phyloP scores from a whole-genome alignment of 1,284 basidiomycete species.

The Taiwanofungus camphoratus region DNA sequence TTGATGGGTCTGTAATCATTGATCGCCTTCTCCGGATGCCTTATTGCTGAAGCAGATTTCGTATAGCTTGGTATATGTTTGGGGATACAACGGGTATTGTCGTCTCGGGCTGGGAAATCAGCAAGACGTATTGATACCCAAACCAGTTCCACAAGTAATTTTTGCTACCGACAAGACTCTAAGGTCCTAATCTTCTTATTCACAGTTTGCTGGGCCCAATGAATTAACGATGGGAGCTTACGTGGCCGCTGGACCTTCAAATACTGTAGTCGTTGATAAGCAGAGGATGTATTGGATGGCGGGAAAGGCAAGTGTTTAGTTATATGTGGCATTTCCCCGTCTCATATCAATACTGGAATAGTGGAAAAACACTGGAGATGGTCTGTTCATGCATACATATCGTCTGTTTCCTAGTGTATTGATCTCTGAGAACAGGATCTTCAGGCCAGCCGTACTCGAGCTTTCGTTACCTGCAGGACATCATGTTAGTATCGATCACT shows the following conservation, averaged over 20 bases:
- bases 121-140: constrained; percentile 73
- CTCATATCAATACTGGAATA: constrained; percentile 30
- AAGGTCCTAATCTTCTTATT: constrained; percentile 1
- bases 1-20: constrained; percentile 48
- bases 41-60: constrained; percentile 9
- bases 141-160: constrained; percentile 66
- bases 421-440: constrained; percentile 52
- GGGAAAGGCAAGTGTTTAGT: constrained; percentile 53
- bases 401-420: constrained; percentile 7
- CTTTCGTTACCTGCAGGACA: constrained; percentile 78
- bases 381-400: constrained; percentile 33
- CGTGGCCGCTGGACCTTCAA: constrained; percentile 79
- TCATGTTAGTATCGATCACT: constrained; percentile 45
- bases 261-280: constrained; percentile 79
- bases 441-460: constrained; percentile 77
- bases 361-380: constrained; percentile 94
- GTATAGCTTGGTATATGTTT: constrained; percentile 70
- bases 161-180: background rate
- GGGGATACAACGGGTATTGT: constrained; percentile 84
- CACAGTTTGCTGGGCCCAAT: constrained; percentile 69
- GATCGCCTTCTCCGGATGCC: background rate
- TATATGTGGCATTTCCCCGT: background rate
- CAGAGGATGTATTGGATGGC: constrained; percentile 83
- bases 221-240: constrained; percentile 55
- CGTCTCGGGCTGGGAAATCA: constrained; percentile 82